Percentiles rank a stretch among this genome's conserved stretches.
Conservation (phyloP, 129 eudicot genomes). For the Ambrosia trifida region DNA sequence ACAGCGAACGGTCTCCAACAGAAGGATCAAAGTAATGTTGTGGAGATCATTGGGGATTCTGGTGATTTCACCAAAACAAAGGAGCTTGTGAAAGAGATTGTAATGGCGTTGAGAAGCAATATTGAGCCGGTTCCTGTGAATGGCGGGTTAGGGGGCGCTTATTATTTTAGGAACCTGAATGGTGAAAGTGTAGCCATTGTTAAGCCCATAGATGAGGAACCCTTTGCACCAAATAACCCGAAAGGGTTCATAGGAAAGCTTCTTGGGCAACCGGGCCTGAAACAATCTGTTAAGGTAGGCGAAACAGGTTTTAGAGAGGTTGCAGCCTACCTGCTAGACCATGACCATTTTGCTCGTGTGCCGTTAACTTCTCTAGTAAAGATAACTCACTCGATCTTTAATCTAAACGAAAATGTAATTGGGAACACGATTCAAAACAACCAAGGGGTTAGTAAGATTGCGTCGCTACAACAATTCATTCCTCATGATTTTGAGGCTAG, state of each 20-base stretch:
- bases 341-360: constrained; percentile 66
- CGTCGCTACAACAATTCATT: constrained; percentile 68
- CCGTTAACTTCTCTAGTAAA: constrained; percentile 77
- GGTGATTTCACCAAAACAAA: constrained; percentile 37
- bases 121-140: constrained; percentile 64
- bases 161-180: constrained; percentile 50
- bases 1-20: constrained; percentile 49
- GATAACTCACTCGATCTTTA: constrained; percentile 73
- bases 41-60: constrained; percentile 64
- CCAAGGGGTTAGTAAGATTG: constrained; percentile 55
- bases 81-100: constrained; percentile 52
- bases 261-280: constrained; percentile 78
- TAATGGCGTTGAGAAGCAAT: constrained; percentile 46
- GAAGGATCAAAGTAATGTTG: constrained; percentile 46
- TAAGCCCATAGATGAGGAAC: constrained; percentile 88
- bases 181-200: constrained; percentile 78
- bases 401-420: constrained; percentile 56
- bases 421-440: constrained; percentile 55
- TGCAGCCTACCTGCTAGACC: constrained; percentile 78
- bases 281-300: constrained; percentile 69
- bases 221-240: constrained; percentile 87
- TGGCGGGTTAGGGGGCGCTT: constrained; percentile 81
- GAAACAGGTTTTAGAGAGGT: constrained; percentile 86
- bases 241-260: constrained; percentile 80
- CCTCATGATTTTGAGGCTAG: constrained; percentile 81